phyloP scores from a whole-genome alignment of 495 filamentous ascomycete genomes.

The Pseudevernia furfuracea region DNA sequence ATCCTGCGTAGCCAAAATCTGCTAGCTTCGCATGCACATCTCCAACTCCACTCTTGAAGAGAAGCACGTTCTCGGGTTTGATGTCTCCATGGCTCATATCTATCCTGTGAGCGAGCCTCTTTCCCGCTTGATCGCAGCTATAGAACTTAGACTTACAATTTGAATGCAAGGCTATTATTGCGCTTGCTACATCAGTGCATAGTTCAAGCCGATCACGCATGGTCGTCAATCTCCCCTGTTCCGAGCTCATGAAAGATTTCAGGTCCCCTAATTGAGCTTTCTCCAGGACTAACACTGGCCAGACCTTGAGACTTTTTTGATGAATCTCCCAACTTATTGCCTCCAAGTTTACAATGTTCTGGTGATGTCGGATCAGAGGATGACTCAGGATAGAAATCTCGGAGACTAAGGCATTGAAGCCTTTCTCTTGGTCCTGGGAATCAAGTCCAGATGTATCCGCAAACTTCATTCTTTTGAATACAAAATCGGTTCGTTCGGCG shows the following conservation, averaged over 20 bases:
- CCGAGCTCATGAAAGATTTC: not conserved
- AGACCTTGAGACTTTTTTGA: slow-evolving; percentile 12
- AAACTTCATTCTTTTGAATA: not conserved
- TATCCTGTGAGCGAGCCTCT: not conserved
- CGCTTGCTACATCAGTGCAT: slow-evolving; percentile 10
- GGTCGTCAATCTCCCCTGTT: not conserved
- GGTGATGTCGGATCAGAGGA: slow-evolving; percentile 18
- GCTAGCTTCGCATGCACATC: slow-evolving; percentile 26
- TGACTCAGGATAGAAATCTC: slow-evolving; percentile 1
- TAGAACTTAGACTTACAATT: slow-evolving; percentile 2
- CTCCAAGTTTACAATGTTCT: slow-evolving; percentile 19
- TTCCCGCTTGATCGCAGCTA: not conserved
- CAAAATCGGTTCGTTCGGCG: not conserved
- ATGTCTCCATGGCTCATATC: slow-evolving; percentile 33
- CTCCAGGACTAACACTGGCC: slow-evolving; percentile 25
- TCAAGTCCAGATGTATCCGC: not conserved
- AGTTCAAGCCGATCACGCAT: slow-evolving; percentile 7
- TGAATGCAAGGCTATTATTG: slow-evolving; percentile 2
- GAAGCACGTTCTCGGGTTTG: slow-evolving; percentile 32
- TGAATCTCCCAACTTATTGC: slow-evolving; percentile 24
- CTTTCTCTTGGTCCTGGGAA: slow-evolving; percentile 10
- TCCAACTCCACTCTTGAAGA: slow-evolving; percentile 23
- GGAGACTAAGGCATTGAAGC: slow-evolving; percentile 6
- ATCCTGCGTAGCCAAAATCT: slow-evolving; percentile 31
- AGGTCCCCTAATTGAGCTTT: slow-evolving; percentile 22